These are phyloP conservation scores for Hymenoscyphus salicellus DNA, from an alignment of 2,329 filamentous ascomycete genomes.

Conservation along the genomic window DNA sequence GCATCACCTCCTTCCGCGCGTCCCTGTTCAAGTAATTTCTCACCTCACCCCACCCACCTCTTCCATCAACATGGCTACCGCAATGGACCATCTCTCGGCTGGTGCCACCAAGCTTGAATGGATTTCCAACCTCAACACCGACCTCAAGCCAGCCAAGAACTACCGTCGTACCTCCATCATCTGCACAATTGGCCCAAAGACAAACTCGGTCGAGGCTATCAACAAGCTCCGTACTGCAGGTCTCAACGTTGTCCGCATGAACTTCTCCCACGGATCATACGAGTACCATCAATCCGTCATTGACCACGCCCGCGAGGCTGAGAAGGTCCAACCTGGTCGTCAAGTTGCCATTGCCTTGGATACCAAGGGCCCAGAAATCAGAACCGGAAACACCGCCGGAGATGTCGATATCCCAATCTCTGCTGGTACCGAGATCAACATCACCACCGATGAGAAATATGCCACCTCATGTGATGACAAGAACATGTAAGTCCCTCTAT, in stretches of 20 bases:
- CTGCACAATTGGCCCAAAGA: slow-evolving; percentile 98
- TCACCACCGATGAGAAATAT: slow-evolving; percentile 95
- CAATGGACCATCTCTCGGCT: slow-evolving; percentile 81
- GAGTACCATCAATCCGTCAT: slow-evolving; percentile 99
- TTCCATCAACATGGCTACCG: slow-evolving; percentile 48
- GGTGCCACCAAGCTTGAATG: slow-evolving; percentile 68
- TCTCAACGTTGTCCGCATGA: slow-evolving; percentile 99
- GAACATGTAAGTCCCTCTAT: slow-evolving; percentile 72
- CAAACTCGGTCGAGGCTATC: slow-evolving; percentile 95
- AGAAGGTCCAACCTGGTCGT: slow-evolving; percentile 72
- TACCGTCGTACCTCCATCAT: slow-evolving; percentile 98
- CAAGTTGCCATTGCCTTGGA: slow-evolving; percentile 92
- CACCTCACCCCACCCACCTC: slow-evolving; percentile 4
- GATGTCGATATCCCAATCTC: slow-evolving; percentile 78
- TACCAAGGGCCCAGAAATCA: slow-evolving; percentile 81
- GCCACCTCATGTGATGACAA: slow-evolving; percentile 77
- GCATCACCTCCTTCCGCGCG: background rate
- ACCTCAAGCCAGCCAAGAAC: slow-evolving; percentile 79
- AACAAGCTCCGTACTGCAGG: slow-evolving; percentile 87
- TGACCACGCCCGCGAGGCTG: slow-evolving; percentile 87
- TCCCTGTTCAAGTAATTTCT: background rate
- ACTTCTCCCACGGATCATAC: slow-evolving; percentile 94
- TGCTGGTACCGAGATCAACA: slow-evolving; percentile 82
- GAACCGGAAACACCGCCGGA: slow-evolving; percentile 70
- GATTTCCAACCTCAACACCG: slow-evolving; percentile 76